Conservation (phyloP, 768 basidiomycete genomes). For the Kwoniella dendrophila region DNA sequence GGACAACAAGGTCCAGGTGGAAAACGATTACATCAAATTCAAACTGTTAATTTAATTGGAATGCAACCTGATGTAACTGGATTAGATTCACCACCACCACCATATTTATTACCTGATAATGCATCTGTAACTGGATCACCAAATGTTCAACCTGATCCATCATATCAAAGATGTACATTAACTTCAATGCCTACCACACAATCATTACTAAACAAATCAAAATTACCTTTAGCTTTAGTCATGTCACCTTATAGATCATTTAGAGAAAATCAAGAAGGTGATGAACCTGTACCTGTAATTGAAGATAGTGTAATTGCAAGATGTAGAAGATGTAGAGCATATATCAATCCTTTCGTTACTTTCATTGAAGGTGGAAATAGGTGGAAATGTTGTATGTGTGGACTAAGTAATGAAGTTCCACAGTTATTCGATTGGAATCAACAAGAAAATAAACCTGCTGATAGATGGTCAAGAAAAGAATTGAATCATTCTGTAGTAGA, state of each 20-base stretch:
- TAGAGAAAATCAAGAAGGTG: constrained; percentile 64
- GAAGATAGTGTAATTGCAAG: constrained; percentile 93
- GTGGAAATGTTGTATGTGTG: constrained; percentile 99
- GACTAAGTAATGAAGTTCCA: constrained; percentile 96
- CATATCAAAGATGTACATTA: constrained; percentile 87
- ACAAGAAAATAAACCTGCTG: constrained; percentile 85
- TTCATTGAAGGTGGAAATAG: constrained; percentile 97
- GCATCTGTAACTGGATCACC: constrained; percentile 57
- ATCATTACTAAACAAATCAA: constrained; percentile 81
- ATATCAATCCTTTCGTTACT: constrained; percentile 96
- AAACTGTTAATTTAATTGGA: constrained; percentile 88
- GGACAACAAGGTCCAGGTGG: constrained; percentile 22
- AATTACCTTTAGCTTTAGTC: constrained; percentile 84
- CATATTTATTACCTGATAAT: constrained; percentile 83
- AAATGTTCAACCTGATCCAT: constrained; percentile 82
- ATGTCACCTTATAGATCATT: constrained; percentile 87
- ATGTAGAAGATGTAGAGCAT: constrained; percentile 91
- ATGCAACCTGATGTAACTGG: constrained; percentile 89
- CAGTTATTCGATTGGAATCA: constrained; percentile 99
- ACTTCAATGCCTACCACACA: constrained; percentile 92
- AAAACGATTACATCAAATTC: constrained; percentile 64
- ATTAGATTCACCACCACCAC: constrained; percentile 77
- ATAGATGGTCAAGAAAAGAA: constrained; percentile 91
- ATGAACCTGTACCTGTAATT: constrained; percentile 78
- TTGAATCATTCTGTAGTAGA: constrained; percentile 93